Evolutionary conservation across 23 red algal genomes (phyloP).

Genomic region (Gracilaria domingensis): DNA sequence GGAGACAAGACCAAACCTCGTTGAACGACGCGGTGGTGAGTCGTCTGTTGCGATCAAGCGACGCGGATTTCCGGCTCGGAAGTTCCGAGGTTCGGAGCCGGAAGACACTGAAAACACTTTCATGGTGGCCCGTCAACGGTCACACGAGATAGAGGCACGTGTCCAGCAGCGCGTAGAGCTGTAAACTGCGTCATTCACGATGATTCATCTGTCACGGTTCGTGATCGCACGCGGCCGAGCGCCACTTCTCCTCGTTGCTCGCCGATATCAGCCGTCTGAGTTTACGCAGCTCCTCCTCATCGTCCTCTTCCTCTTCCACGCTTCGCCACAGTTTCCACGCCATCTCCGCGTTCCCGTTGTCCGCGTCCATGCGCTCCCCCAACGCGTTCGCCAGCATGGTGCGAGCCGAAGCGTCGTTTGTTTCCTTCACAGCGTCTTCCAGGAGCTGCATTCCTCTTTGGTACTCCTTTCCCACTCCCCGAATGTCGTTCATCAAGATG

Average conservation of each 20-base stretch:
- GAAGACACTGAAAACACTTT: no score
- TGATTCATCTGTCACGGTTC: no score
- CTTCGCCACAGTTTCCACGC: not conserved
- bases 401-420: not conserved
- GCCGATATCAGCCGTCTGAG: not conserved
- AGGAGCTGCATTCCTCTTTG: not conserved
- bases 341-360: not conserved
- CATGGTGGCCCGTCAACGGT: no score
- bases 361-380: not conserved
- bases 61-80: no score
- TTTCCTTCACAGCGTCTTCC: not conserved
- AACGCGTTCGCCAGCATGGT: not conserved
- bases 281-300: not conserved
- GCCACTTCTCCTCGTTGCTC: not conserved
- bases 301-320: not conserved
- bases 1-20: no score
- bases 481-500: not conserved
- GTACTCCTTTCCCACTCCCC: not conserved
- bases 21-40: no score
- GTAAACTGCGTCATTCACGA: no score
- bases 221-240: no score
- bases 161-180: no score
- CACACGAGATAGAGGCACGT: no score
- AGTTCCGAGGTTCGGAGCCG: no score
- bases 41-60: no score